Percentiles rank a stretch among this genome's conserved stretches.
These are phyloP conservation scores for Phytophthora ramorum DNA, from an alignment of 352 stramenopile genomes.

Conservation along the genomic window DNA sequence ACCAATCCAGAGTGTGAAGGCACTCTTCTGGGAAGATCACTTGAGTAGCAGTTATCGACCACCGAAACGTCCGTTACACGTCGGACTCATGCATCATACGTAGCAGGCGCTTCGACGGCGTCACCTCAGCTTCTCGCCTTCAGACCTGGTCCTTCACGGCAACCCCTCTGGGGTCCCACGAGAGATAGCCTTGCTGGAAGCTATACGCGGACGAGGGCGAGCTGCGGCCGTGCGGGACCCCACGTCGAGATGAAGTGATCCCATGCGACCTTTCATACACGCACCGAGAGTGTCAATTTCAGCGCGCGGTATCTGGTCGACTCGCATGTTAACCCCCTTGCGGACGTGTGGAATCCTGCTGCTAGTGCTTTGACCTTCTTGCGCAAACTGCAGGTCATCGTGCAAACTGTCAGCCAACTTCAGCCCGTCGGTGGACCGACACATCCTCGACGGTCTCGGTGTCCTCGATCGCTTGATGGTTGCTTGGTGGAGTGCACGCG, in stretches of 20 bases:
- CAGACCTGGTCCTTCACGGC: neutral
- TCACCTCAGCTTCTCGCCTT: conserved; percentile 3
- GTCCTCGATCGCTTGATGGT: conserved; percentile 3
- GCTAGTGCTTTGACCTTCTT: neutral
- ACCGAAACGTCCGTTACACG: conserved; percentile 32
- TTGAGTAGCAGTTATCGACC: neutral
- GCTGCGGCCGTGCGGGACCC: neutral
- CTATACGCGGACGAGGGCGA: neutral
- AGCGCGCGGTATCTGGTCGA: neutral
- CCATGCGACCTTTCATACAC: neutral
- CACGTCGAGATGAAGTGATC: neutral
- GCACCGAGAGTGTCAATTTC: neutral
- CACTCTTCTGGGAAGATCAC: neutral
- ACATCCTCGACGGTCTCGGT: conserved; percentile 19
- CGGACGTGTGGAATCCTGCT: no score
- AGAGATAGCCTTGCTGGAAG: neutral
- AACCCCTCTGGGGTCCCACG: neutral
- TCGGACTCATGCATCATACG: conserved; percentile 1
- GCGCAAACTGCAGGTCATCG: conserved; percentile 8
- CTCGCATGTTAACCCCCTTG: neutral
- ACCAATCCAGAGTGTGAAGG: neutral
- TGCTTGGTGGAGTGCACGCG: conserved; percentile 25
- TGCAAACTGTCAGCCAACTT: conserved; percentile 6
- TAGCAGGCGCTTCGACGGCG: neutral
- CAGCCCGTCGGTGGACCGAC: conserved; percentile 9